Evolutionary conservation across 2,329 filamentous ascomycete species (phyloP), one percentile per base, ranked within the genome.

Genomic region (Aspergillus costaricaensis): DNA sequence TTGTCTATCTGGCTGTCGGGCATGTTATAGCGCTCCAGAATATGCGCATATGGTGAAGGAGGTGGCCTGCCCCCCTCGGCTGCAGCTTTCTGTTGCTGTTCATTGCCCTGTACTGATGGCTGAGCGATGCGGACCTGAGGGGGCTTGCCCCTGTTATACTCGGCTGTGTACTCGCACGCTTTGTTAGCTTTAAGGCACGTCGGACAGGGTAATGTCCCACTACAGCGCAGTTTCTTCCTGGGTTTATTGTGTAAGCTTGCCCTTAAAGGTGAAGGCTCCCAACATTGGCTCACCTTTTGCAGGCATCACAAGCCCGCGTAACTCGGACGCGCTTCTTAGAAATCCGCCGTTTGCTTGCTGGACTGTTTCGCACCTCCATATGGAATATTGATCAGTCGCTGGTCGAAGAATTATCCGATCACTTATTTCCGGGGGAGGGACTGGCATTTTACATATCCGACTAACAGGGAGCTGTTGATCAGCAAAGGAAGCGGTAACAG

Each of bases 201-300:
- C 15, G 54, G 48, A n/a, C 63, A 65, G 12, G 63, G 63, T 8
- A 61, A 53, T 4, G 61, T 65, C 7, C 63, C 63, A 19, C 61
- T 61, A 19, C 63, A 65, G 47, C 63, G 63, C 21, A 65, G 36
- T 21, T 65, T 65, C 25, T 63, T 65, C 23, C 63, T 63, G 43
- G 53, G 12, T 38, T 43, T 8, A 23, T 27, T 15, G 2, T 39
- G 25, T 50, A 15, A 5, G 36, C n/a, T n/a, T 10, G 4, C 12
- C 30, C n/a, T 21, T 6, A 1, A 3, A 17, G 8, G n/a, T 39
- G 10, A 17, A 2, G 12, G 38, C 5, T 14, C 10, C 9, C 41
- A 14, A 14, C 4, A 44, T 14, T 12, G 12, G 47, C 53, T 30
- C 55, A 57, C 63, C 43, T 63, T 41, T 65, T 65, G 38, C 63